phyloP scores from a whole-genome alignment of 345 rosid species.

The Gossypium arboreum region DNA sequence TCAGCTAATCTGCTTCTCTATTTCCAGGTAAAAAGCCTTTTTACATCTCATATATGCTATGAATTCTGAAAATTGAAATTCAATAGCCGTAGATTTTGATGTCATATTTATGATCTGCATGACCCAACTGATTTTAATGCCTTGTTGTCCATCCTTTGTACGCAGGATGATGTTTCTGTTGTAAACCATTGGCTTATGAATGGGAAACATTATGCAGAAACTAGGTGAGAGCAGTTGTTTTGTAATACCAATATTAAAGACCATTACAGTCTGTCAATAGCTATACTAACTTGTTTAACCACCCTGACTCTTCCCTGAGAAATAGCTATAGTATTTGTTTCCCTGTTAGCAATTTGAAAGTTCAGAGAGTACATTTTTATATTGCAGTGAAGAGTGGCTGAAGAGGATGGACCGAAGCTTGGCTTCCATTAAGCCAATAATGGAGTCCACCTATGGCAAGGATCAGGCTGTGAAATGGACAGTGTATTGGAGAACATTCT shows the following conservation, averaged over 20 bases:
- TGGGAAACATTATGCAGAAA: constrained; percentile 79
- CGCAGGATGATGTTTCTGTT: constrained; percentile 66
- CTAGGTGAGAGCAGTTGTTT: constrained; percentile 43
- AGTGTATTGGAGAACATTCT: constrained; percentile 84
- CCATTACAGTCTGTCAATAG: neutral
- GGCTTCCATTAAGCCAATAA: constrained; percentile 50
- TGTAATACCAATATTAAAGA: neutral
- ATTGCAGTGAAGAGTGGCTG: constrained; percentile 77
- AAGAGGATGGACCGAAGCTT: constrained; percentile 71
- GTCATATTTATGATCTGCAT: neutral
- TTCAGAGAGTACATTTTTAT: neutral
- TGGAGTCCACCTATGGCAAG: constrained; percentile 77
- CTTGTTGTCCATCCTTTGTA: neutral
- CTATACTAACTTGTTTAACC: neutral
- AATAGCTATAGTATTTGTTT: neutral
- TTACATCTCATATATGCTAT: neutral
- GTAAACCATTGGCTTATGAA: constrained; percentile 75
- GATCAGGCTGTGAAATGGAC: constrained; percentile 78
- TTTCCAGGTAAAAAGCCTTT: constrained; percentile 56
- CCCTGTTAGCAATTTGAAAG: neutral
- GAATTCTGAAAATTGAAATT: constrained; percentile 2
- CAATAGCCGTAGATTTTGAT: neutral
- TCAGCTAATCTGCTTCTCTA: constrained; percentile 79
- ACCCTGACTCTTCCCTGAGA: neutral
- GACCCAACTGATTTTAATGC: neutral